Conservation (phyloP, 2,329 filamentous ascomycete genomes). For the Sarocladium oryzae region DNA sequence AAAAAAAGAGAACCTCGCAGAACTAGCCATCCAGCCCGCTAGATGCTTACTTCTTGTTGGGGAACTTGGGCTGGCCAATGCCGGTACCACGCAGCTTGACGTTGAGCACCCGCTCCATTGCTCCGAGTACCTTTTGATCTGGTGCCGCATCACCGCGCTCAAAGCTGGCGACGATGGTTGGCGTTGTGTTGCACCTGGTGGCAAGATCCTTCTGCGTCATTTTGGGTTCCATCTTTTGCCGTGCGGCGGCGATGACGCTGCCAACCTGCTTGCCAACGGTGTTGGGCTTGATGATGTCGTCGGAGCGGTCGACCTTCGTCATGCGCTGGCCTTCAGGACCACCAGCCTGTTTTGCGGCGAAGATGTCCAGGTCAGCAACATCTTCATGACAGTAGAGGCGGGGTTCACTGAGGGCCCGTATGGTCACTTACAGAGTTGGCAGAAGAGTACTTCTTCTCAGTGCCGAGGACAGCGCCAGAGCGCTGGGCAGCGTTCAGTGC, state of each 20-base stretch:
- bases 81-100: conserved; percentile 80
- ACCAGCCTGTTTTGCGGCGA: conserved; percentile 16
- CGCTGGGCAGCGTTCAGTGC: conserved; percentile 87
- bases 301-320: conserved; percentile 94
- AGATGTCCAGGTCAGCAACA: conserved; percentile 14
- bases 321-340: conserved; percentile 78
- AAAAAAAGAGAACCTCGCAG: background rate
- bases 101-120: conserved; percentile 80
- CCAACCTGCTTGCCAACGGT: conserved; percentile 77
- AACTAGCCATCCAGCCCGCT: conserved; percentile 2
- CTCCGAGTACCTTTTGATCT: conserved; percentile 73
- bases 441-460: conserved; percentile 83
- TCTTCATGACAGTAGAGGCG: background rate
- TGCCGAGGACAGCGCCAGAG: conserved; percentile 65
- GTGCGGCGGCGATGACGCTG: conserved; percentile 72
- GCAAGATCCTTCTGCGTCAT: conserved; percentile 91
- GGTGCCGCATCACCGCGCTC: conserved; percentile 73
- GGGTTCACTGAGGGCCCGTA: background rate
- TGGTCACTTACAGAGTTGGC: conserved; percentile 64
- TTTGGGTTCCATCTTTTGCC: conserved; percentile 79
- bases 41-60: conserved; percentile 53
- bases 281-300: conserved; percentile 97
- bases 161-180: conserved; percentile 72
- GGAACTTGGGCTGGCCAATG: conserved; percentile 79
- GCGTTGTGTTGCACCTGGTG: conserved; percentile 83